These are phyloP conservation scores for Mallotus nudiflorus DNA, from an alignment of 345 rosid species.

Conservation along the genomic window DNA sequence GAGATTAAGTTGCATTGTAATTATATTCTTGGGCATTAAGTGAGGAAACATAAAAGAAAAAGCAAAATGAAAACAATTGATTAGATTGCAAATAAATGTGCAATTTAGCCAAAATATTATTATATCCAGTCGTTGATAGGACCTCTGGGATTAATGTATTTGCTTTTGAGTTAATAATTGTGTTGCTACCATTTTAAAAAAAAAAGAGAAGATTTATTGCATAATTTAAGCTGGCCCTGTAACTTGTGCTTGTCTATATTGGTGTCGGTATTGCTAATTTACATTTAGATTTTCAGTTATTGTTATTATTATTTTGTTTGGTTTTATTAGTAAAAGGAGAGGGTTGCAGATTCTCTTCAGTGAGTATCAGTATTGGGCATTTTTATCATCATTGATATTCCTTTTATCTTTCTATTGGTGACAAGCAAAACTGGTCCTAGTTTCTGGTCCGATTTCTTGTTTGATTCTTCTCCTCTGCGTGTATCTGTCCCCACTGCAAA, in stretches of 20 bases:
- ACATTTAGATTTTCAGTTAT: background rate
- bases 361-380: conserved; percentile 4
- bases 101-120: too few relatives aligned
- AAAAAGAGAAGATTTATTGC: background rate
- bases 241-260: background rate
- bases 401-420: background rate
- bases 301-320: background rate
- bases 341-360: conserved; percentile 4
- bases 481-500: conserved; percentile 7
- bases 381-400: background rate
- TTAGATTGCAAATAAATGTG: too few relatives aligned
- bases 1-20: background rate
- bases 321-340: background rate
- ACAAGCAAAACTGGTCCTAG: background rate
- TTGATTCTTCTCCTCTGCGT: background rate
- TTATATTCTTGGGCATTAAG: too few relatives aligned
- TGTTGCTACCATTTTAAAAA: too few relatives aligned
- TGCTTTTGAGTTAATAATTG: too few relatives aligned
- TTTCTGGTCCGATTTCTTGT: conserved; percentile 15
- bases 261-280: background rate
- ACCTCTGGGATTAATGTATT: too few relatives aligned
- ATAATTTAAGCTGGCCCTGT: background rate
- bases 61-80: too few relatives aligned
- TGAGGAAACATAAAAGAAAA: too few relatives aligned
- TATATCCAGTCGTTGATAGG: too few relatives aligned